A percentile compares a stretch with the other conserved stretches of the same genome.
phyloP scores from a whole-genome alignment of 371 early-diverging fungal genomes.

The Mucor mucedo region DNA sequence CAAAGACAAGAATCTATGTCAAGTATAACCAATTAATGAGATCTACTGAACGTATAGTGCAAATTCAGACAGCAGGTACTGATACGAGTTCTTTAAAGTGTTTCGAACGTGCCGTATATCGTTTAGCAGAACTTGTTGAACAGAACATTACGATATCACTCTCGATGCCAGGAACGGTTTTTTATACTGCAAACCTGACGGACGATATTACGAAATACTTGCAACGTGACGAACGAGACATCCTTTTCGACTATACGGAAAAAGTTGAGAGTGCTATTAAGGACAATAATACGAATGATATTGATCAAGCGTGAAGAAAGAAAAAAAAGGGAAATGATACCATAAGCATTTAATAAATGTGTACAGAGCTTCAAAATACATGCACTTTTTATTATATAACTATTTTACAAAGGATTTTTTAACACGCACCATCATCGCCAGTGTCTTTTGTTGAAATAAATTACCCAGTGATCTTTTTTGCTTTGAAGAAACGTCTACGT shows the following conservation, averaged over 20 bases:
- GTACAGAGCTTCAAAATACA: neutral
- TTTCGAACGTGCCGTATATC: slow-evolving; percentile 6
- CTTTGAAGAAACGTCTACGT: neutral
- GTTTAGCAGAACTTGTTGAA: neutral
- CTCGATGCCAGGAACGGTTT: neutral
- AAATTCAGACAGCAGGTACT: neutral
- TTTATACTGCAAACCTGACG: neutral
- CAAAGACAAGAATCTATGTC: slow-evolving; percentile 1
- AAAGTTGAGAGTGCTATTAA: too few relatives aligned
- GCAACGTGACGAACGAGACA: neutral
- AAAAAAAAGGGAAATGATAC: too few relatives aligned
- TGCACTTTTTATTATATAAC: neutral
- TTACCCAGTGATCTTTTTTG: neutral
- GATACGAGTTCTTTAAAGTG: neutral
- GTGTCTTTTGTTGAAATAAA: slow-evolving; percentile 17
- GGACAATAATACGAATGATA: too few relatives aligned
- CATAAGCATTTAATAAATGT: too few relatives aligned
- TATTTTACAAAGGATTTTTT: slow-evolving; percentile 10
- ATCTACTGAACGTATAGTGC: slow-evolving; percentile 15
- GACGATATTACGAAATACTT: neutral
- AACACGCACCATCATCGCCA: slow-evolving; percentile 19
- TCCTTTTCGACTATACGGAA: neutral
- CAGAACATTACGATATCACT: neutral
- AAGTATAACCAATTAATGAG: slow-evolving; percentile 1
- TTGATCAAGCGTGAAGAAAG: too few relatives aligned